Conservation (phyloP, 1,284 basidiomycete species). For the Macrocystidia cucumis region DNA sequence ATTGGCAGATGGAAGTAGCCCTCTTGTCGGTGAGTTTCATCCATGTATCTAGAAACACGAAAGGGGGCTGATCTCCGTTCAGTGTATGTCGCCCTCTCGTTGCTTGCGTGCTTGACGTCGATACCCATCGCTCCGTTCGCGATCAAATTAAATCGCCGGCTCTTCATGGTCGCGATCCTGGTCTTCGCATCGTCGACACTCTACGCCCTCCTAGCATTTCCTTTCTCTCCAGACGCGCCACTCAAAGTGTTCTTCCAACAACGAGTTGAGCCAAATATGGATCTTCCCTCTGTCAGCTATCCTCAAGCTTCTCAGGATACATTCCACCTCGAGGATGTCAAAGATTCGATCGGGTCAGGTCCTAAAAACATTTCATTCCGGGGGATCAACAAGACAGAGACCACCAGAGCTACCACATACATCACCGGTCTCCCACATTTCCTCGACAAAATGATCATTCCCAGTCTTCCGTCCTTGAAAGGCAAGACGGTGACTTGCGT, state of each 20-base stretch:
- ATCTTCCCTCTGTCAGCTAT: no score
- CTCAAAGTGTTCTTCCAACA: slow-evolving; percentile 69
- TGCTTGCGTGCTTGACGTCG: slow-evolving; percentile 41
- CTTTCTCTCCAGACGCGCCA: slow-evolving; percentile 52
- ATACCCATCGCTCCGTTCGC: slow-evolving; percentile 41
- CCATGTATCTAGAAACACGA: not conserved
- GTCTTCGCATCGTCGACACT: not conserved
- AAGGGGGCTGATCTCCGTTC: slow-evolving; percentile 3
- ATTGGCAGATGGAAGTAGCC: slow-evolving; percentile 54
- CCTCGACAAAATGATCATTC: no score
- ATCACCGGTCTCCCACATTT: no score
- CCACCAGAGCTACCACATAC: no score
- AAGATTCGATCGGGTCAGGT: no score
- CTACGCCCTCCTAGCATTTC: slow-evolving; percentile 15
- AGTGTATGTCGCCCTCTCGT: slow-evolving; percentile 46
- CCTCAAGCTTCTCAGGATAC: no score
- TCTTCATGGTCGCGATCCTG: slow-evolving; percentile 6
- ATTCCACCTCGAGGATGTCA: no score
- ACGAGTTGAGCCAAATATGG: slow-evolving; percentile 37
- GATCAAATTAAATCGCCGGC: not conserved
- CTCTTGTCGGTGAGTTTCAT: slow-evolving; percentile 34
- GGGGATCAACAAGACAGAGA: no score
- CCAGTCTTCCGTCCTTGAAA: no score
- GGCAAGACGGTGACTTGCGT: no score
- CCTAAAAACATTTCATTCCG: no score